phyloP scores from a whole-genome alignment of 495 filamentous ascomycete genomes.

The Cercophora scortea region DNA sequence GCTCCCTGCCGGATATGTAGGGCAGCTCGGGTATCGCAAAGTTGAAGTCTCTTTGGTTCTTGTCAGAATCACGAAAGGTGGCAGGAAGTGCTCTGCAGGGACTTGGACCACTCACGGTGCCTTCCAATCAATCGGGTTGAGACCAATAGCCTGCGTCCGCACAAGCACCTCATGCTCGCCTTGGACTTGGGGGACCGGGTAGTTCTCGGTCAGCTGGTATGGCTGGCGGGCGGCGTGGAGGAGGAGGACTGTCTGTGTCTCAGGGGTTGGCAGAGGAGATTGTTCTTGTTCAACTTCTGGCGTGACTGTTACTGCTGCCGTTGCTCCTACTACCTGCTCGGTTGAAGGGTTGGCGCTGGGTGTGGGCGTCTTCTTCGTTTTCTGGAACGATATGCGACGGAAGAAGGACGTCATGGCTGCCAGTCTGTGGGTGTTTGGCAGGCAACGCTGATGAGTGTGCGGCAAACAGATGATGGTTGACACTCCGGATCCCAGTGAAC shows the following conservation, averaged over 20 bases:
- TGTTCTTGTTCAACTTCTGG: not conserved
- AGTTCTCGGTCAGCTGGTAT: conserved; percentile 33
- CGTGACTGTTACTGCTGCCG: too few relatives aligned
- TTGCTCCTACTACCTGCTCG: not conserved
- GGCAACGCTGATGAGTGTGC: too few relatives aligned
- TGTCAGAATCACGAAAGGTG: not conserved
- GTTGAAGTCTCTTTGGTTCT: conserved; percentile 48
- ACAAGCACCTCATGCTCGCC: conserved; percentile 47
- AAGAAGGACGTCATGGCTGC: conserved; percentile 10
- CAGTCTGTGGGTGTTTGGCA: too few relatives aligned
- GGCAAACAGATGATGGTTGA: too few relatives aligned
- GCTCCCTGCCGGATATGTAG: conserved; percentile 59
- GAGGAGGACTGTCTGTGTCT: conserved; percentile 35
- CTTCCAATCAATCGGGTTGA: conserved; percentile 73
- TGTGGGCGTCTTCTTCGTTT: conserved; percentile 1
- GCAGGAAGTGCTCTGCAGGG: not conserved
- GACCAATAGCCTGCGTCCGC: conserved; percentile 49
- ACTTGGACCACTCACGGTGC: conserved; percentile 43
- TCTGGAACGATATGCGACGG: conserved; percentile 13
- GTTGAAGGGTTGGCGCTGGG: not conserved
- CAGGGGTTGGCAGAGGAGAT: conserved; percentile 1
- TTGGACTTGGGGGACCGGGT: conserved; percentile 37
- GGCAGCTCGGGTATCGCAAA: conserved; percentile 57
- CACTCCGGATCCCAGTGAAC: too few relatives aligned
- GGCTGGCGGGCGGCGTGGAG: conserved; percentile 35